A percentile compares a stretch with the other conserved stretches of the same genome.
phyloP scores from a whole-genome alignment of 208 protist genomes.

The Acanthamoeba rhysodes region DNA sequence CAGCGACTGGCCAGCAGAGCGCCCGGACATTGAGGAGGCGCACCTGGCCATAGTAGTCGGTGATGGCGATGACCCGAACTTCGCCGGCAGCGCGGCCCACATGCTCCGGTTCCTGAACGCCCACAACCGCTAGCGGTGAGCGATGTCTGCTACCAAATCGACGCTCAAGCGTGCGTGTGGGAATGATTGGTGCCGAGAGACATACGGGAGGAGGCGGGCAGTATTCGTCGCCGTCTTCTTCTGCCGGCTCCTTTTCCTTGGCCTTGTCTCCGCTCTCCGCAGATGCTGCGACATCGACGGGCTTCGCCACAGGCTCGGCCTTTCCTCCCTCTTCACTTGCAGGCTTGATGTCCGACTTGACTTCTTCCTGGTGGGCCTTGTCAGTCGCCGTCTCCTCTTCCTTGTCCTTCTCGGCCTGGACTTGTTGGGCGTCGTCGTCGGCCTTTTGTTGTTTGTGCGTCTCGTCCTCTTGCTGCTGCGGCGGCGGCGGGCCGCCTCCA shows the following conservation, averaged over 20 bases:
- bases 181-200: no score
- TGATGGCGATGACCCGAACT: slow-evolving; percentile 8
- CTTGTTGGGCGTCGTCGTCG: neutral
- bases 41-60: slow-evolving; percentile 22
- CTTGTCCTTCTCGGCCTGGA: neutral
- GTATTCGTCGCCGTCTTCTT: neutral
- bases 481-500: neutral
- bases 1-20: no score
- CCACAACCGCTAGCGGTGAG: no score
- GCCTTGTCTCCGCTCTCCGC: neutral
- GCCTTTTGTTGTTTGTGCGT: neutral
- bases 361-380: no score
- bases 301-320: neutral
- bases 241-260: neutral
- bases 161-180: no score
- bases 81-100: slow-evolving; percentile 7
- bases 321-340: neutral
- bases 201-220: no score
- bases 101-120: neutral
- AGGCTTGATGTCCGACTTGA: neutral
- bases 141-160: no score
- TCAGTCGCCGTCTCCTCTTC: neutral
- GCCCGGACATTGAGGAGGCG: neutral
- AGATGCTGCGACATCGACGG: no score
- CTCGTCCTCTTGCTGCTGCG: neutral